Base-by-base conservation (phyloP, 805 yeast species). In the Maudiozyma turicensis region DNA sequence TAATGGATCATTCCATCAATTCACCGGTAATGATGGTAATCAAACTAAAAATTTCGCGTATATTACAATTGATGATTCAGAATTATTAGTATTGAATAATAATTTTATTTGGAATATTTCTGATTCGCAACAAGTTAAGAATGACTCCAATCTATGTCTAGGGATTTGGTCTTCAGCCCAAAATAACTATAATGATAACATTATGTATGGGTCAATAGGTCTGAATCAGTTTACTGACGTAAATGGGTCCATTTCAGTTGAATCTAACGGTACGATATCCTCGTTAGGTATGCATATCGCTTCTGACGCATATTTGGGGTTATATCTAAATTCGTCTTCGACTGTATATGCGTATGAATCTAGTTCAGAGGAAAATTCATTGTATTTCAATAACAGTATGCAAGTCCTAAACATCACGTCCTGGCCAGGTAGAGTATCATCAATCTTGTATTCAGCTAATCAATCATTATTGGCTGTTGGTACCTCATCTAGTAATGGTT, bases 271-370 rank as follows among this genome's bases (percentile, higher is more conserved):
- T 35, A 13, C 15, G 2, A 40, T 31, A 8, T 32, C 43, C 3
- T 30, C 26, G 28, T 6, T 46, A 15, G 40, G 6, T 10, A 39
- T 49, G 11, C 39, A 40, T 6, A 13, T 39, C 6, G 39, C 34
- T 14, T 43, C 50, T 14, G 45, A 40, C 8, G 57, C 60, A 8
- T 66, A 61, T 45, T 52, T 61, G 46, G 80, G 76, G 11, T 54
- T 64, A 1, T 73, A 63, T 52, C 56, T 73, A 44, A 82, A 85
- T 59, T 68, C 68, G 10, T 61, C 81, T 0, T 52, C 74, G 9
- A 67, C 81, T 40, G 75, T 77, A 0, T 64, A 84, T 45, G 89
- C 86, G 8, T 93, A 91, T 20, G 63, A 67, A 3, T 81, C 15
- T 10, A 26, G 72, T 11, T 54, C 54, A 14, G 32, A 20, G 8